Conservation (phyloP, 345 rosid genomes). For the Melaleuca alternifolia region DNA sequence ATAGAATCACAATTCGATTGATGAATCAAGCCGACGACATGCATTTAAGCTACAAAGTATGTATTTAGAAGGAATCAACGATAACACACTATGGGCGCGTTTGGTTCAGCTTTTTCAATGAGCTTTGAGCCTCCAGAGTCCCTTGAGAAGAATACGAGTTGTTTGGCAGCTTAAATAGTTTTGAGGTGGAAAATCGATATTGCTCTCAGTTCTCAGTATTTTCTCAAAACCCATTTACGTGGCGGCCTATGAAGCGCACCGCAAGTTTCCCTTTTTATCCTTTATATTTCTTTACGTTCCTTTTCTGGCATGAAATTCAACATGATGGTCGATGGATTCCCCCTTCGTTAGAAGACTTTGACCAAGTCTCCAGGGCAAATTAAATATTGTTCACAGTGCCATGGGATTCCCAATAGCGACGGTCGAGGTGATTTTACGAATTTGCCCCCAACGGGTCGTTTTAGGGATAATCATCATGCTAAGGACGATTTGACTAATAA, state of each 20-base stretch:
- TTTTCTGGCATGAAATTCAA: not conserved
- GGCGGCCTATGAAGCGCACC: no score
- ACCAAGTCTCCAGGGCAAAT: not conserved
- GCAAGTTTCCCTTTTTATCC: no score
- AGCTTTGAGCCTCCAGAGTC: no score
- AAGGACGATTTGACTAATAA: not conserved
- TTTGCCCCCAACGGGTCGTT: conserved; percentile 1
- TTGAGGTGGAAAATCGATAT: no score
- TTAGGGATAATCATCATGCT: not conserved
- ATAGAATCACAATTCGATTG: not conserved
- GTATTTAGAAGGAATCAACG: not conserved
- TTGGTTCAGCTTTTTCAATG: no score
- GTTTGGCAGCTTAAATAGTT: no score
- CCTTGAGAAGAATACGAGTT: no score
- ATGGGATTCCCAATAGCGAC: not conserved
- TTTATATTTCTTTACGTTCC: not conserved
- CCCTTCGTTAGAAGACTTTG: not conserved
- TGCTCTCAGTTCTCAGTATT: no score
- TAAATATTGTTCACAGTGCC: not conserved
- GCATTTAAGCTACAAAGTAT: not conserved
- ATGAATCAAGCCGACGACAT: fast-evolving
- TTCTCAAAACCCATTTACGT: no score
- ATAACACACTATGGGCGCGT: no score
- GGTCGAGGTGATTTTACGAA: not conserved
- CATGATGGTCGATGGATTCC: not conserved